Evolutionary conservation across 345 rosid genomes (phyloP).

Genomic region (Eucalyptus pauciflora): DNA sequence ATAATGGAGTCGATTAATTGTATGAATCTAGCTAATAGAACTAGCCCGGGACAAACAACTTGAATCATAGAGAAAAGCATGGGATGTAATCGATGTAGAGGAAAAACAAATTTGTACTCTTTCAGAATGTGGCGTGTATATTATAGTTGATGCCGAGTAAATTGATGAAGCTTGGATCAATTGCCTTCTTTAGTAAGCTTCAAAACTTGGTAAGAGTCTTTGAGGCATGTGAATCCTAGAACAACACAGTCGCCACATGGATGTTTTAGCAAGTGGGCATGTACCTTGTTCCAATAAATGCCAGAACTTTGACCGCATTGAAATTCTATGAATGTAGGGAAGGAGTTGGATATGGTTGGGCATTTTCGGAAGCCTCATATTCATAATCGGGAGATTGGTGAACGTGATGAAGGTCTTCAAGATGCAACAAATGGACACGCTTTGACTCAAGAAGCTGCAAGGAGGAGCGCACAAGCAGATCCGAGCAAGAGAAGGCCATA

Average conservation of each 20-base stretch:
- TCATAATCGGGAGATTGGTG: conserved; percentile 41
- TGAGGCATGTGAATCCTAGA: neutral
- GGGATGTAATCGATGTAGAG: too few relatives aligned
- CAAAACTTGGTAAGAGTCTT: neutral
- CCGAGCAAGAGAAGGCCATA: conserved; percentile 41
- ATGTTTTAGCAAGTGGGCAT: neutral
- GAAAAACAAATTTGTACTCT: too few relatives aligned
- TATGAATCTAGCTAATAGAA: neutral
- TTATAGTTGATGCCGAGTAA: neutral
- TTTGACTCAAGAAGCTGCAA: conserved; percentile 60
- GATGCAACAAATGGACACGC: conserved; percentile 39
- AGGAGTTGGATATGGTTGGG: conserved; percentile 48
- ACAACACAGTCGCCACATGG: neutral
- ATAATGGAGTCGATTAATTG: neutral
- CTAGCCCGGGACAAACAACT: neutral
- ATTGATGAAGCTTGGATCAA: neutral
- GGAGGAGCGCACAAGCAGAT: conserved; percentile 62
- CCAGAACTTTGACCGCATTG: neutral
- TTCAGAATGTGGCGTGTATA: neutral
- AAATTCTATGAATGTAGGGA: conserved; percentile 16
- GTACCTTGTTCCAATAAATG: neutral
- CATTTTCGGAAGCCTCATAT: conserved; percentile 33
- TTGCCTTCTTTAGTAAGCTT: neutral
- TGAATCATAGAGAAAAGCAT: neutral
- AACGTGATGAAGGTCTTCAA: conserved; percentile 69